A percentile compares a stretch with the other conserved stretches of the same genome.
phyloP scores from a whole-genome alignment of 176 grass and related monocot species.

The Musa beccarii region DNA sequence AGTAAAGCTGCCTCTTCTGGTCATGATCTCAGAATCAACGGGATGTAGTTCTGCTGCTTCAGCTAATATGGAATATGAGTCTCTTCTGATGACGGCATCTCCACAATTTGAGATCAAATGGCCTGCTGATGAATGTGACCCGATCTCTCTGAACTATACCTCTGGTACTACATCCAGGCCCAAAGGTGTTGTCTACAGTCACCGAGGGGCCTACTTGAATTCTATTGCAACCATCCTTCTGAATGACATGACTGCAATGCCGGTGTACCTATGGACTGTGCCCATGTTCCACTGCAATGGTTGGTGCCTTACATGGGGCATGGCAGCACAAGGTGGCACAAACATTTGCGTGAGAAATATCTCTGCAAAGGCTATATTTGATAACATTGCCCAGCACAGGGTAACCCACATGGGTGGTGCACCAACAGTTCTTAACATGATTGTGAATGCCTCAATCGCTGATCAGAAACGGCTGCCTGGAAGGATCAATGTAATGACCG shows the following conservation, averaged over 20 bases:
- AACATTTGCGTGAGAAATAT: conserved; percentile 60
- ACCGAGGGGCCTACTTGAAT: conserved; percentile 64
- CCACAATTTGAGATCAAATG: conserved; percentile 33
- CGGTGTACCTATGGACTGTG: conserved; percentile 71
- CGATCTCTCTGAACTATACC: conserved; percentile 81
- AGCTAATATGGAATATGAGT: conserved; percentile 41
- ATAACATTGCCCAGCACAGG: conserved; percentile 19
- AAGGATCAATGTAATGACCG: conserved; percentile 41
- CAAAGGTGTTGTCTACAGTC: conserved; percentile 75
- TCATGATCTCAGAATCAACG: conserved; percentile 41
- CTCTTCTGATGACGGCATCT: conserved; percentile 26
- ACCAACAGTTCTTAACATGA: conserved; percentile 65
- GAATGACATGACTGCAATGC: conserved; percentile 36
- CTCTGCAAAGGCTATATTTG: conserved; percentile 38
- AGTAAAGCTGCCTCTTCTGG: conserved; percentile 21
- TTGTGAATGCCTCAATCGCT: conserved; percentile 35
- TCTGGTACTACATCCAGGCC: conserved; percentile 72
- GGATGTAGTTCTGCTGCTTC: neutral
- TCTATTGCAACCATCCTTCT: conserved; percentile 37
- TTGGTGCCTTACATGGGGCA: conserved; percentile 62
- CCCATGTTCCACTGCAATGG: conserved; percentile 96
- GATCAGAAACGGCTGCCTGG: conserved; percentile 22
- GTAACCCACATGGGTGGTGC: conserved; percentile 72
- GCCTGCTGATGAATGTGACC: conserved; percentile 60
- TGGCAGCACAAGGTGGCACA: conserved; percentile 65